Evolutionary conservation across 352 stramenopile genomes (phyloP).

Genomic region (Pythium phragmitis): DNA sequence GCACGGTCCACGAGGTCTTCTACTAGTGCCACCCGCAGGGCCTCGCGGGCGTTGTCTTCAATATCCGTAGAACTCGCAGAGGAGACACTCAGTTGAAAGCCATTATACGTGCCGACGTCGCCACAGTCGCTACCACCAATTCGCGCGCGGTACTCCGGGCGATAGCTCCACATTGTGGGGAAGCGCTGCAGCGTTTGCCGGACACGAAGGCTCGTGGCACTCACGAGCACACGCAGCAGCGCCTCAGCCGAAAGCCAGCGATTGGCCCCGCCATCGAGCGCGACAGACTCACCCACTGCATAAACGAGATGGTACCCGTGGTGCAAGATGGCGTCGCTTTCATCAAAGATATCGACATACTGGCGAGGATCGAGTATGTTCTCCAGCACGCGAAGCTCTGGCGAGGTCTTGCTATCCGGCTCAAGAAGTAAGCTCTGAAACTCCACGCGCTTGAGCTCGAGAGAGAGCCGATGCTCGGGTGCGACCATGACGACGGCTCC

Average conservation of each 20-base stretch:
- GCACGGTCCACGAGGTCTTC: constrained; percentile 59
- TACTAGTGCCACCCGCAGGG: constrained; percentile 47
- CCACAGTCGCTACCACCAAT: constrained; percentile 26
- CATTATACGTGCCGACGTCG: constrained; percentile 28
- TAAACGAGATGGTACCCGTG: constrained; percentile 90
- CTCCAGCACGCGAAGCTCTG: constrained; percentile 27
- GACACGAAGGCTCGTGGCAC: constrained; percentile 20
- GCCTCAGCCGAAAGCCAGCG: constrained; percentile 62
- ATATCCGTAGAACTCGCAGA: background rate
- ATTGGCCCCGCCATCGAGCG: constrained; percentile 45
- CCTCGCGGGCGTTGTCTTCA: background rate
- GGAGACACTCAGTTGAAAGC: constrained; percentile 38
- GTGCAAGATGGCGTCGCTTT: constrained; percentile 85
- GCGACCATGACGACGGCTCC: constrained; percentile 70
- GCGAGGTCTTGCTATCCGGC: background rate
- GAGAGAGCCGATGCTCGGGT: constrained; percentile 85
- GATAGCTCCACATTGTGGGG: constrained; percentile 34
- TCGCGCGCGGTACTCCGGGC: constrained; percentile 35
- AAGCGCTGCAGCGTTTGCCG: constrained; percentile 35
- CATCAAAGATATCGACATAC: constrained; percentile 85
- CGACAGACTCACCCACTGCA: constrained; percentile 50
- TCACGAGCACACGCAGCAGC: constrained; percentile 32
- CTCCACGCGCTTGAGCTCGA: constrained; percentile 82
- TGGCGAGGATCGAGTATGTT: constrained; percentile 42
- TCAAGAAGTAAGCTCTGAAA: constrained; percentile 19